Evolutionary conservation across 805 yeast genomes (phyloP), one percentile per base, ranked within the genome.

Genomic region (Pichia sporocuriosa): DNA sequence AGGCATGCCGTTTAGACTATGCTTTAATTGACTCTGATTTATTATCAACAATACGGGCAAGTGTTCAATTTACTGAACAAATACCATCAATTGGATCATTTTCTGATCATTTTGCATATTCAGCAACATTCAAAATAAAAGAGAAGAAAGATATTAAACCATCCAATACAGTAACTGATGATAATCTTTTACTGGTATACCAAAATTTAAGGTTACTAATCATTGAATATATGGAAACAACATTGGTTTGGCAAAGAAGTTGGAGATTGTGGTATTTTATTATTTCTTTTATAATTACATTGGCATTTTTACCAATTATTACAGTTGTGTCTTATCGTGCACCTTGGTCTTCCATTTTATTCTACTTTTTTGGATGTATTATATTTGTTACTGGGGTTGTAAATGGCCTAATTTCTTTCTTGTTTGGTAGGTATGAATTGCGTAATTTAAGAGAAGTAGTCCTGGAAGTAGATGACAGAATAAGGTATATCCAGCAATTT

Each of bases 71-170:
- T 55, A 79, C 87, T 1, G 95, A 85, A 35, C 55, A 59, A 19
- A 63, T 85, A 8, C 81, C 84, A 0, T 69, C 65, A 1, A 68
- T 84, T 1, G 87, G 94, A 22, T 83, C 95, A 4, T 81, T 75
- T 47, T 86, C 96, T 1, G 98, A 93, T 57, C 98, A 93, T 66
- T 93, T 93, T 69, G 98, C 90, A 0, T 84, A 82, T 53, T 53
- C 70, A 1, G 70, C 77, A 32, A 61, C 68, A 1, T 51, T 77
- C 32, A 57, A 65, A 36, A 34, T 28, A 19, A 35, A 20, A 30
- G 21, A 15, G 5, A 19, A 16, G 8, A 30, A 13, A 6, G 22
- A 30, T 17, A 17, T 4, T 7, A 19, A 16, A 9, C 6, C 32
- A 30, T 9, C 32, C 16, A 9, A 30, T 11, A 30, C 6, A 7